Conservation (phyloP, 345 rosid genomes). For the Punica granatum region DNA sequence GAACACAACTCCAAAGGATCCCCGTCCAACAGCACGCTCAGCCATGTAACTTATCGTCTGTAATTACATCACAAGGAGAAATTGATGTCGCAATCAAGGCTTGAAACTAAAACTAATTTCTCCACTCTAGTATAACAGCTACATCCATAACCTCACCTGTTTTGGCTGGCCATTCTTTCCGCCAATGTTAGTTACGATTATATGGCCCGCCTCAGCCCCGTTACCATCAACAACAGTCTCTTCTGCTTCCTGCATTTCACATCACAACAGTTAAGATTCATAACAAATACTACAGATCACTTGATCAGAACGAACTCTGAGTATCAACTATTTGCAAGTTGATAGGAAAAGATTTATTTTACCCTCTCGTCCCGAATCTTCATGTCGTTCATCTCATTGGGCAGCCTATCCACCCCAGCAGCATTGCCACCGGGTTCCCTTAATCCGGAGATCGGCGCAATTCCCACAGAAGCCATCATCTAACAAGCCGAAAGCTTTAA, state of each 20-base stretch:
- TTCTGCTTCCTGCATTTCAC: conserved; percentile 60
- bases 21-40: conserved; percentile 90
- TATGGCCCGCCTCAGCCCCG: conserved; percentile 63
- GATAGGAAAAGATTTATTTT: background rate
- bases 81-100: background rate
- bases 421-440: conserved; percentile 45
- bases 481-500: conserved; percentile 5
- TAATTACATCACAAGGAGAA: conserved; percentile 10
- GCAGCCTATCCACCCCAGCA: conserved; percentile 65
- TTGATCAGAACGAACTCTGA: background rate
- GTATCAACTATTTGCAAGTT: background rate
- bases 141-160: conserved; percentile 20
- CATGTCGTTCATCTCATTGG: conserved; percentile 85
- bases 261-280: background rate
- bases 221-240: conserved; percentile 82
- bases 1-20: conserved; percentile 94
- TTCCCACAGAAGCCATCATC: conserved; percentile 56
- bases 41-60: conserved; percentile 99
- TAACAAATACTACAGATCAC: background rate
- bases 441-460: conserved; percentile 43
- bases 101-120: background rate
- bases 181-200: conserved; percentile 43
- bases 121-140: conserved; percentile 17
- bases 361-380: conserved; percentile 89
- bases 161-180: conserved; percentile 44